These are phyloP conservation scores for Trypanosomatidae sp. DNA, from an alignment of 208 protist species.

Conservation along the genomic window DNA sequence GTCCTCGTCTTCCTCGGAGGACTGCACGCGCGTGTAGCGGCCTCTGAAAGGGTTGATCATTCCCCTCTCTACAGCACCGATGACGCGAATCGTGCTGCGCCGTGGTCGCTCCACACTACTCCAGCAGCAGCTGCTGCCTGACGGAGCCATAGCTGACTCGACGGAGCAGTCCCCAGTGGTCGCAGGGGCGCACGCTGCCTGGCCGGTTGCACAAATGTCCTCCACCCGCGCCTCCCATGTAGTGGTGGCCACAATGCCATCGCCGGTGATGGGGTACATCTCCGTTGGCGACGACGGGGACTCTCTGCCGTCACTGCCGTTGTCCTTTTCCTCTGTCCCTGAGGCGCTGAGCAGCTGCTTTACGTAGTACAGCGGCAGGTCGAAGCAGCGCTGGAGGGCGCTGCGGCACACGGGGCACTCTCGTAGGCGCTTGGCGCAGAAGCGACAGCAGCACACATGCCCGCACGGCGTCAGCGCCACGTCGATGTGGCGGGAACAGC, in stretches of 20 bases:
- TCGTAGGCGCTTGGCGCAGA: slow-evolving; percentile 36
- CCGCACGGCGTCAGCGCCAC: slow-evolving; percentile 44
- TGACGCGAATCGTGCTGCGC: background rate
- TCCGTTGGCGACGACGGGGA: background rate
- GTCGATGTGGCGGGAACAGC: slow-evolving; percentile 46
- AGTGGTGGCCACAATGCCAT: background rate
- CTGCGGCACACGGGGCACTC: slow-evolving; percentile 51
- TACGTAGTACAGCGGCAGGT: slow-evolving; percentile 39
- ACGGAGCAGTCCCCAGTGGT: background rate
- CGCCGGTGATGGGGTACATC: background rate
- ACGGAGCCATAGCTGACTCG: background rate
- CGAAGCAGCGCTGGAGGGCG: slow-evolving; percentile 34
- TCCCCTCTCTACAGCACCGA: background rate
- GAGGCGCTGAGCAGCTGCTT: slow-evolving; percentile 21
- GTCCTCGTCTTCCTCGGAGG: slow-evolving; percentile 3
- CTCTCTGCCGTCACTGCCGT: background rate
- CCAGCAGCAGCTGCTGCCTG: background rate
- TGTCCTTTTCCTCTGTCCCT: slow-evolving; percentile 6
- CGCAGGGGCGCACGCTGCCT: background rate
- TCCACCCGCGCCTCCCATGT: background rate
- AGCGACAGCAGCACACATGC: slow-evolving; percentile 46
- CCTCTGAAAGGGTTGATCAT: background rate
- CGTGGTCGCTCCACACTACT: background rate
- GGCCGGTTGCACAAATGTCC: background rate
- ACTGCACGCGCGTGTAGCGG: slow-evolving; percentile 10